Percentiles rank a stretch among this genome's conserved stretches.
Conservation (phyloP, 352 stramenopile genomes). For the Halophytophthora polymorphica region DNA sequence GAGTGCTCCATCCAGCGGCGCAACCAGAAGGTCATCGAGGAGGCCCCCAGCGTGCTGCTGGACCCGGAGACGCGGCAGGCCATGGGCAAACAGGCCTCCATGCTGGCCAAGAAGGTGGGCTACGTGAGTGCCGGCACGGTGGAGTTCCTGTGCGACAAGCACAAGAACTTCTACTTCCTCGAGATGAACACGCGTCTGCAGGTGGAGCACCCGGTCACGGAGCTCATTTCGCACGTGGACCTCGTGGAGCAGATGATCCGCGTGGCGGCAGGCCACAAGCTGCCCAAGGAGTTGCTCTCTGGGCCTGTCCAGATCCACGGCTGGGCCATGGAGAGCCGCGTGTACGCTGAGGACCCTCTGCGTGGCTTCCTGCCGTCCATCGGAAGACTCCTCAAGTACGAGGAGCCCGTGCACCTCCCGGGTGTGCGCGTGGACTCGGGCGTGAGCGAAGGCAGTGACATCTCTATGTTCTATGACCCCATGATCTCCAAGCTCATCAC, state of each 20-base stretch:
- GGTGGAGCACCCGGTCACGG: conserved; percentile 96
- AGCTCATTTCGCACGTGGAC: conserved; percentile 92
- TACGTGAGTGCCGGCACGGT: conserved; percentile 96
- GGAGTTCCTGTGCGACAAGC: conserved; percentile 95
- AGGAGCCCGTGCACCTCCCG: conserved; percentile 75
- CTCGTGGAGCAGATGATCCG: conserved; percentile 96
- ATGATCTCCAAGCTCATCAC: conserved; percentile 97
- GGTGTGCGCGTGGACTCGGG: conserved; percentile 91
- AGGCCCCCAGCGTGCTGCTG: conserved; percentile 89
- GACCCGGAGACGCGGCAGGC: conserved; percentile 82
- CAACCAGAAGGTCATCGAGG: conserved; percentile 98
- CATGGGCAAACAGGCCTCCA: conserved; percentile 86
- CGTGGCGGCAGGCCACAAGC: conserved; percentile 87
- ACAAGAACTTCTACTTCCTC: conserved; percentile 98
- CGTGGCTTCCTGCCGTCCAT: conserved; percentile 94
- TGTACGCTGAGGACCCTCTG: conserved; percentile 97
- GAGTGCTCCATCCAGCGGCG: conserved; percentile 96
- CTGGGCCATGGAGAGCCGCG: conserved; percentile 91
- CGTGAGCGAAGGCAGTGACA: conserved; percentile 89
- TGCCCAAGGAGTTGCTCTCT: conserved; percentile 83
- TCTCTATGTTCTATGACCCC: conserved; percentile 95
- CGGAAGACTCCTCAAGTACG: conserved; percentile 91
- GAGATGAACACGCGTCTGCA: conserved; percentile 97
- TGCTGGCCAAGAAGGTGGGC: conserved; percentile 89
- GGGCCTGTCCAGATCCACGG: conserved; percentile 57